Percentiles rank a stretch among this genome's conserved stretches.
Evolutionary conservation across 2,329 filamentous ascomycete genomes (phyloP).

Genomic region (Cladosporium oxysporum): DNA sequence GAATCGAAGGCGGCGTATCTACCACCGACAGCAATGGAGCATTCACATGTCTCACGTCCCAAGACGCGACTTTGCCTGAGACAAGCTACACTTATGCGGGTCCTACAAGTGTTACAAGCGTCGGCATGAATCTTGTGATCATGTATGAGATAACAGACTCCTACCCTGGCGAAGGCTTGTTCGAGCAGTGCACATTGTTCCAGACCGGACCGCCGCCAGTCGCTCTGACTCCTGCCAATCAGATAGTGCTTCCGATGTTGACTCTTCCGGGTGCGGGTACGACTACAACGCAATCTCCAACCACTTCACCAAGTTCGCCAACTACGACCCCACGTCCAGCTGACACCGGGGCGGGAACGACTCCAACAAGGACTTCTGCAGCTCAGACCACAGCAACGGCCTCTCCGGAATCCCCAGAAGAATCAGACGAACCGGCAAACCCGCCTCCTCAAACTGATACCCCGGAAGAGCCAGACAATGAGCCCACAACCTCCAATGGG

Average conservation of each 20-base stretch:
- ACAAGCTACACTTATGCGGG: conserved; percentile 5
- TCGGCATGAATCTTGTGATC: neutral
- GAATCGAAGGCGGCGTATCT: neutral
- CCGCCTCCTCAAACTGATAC: neutral
- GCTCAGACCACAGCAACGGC: neutral
- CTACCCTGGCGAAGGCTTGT: neutral
- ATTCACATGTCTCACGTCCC: neutral
- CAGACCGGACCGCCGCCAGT: neutral
- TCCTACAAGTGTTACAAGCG: neutral
- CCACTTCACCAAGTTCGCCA: neutral
- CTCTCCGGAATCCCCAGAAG: neutral
- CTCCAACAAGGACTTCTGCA: neutral
- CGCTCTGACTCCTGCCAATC: neutral
- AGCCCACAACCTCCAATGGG: neutral
- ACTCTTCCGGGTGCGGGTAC: neutral
- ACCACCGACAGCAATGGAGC: conserved; percentile 12
- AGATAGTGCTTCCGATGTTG: neutral
- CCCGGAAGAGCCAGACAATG: neutral
- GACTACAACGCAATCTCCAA: neutral
- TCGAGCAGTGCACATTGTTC: conserved; percentile 6
- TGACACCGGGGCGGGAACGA: neutral
- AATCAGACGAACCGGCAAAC: neutral
- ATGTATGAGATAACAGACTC: neutral
- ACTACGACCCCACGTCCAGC: neutral
- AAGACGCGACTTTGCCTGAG: neutral